phyloP scores from a whole-genome alignment of 495 filamentous ascomycete species.

The Daldinia vernicosa region DNA sequence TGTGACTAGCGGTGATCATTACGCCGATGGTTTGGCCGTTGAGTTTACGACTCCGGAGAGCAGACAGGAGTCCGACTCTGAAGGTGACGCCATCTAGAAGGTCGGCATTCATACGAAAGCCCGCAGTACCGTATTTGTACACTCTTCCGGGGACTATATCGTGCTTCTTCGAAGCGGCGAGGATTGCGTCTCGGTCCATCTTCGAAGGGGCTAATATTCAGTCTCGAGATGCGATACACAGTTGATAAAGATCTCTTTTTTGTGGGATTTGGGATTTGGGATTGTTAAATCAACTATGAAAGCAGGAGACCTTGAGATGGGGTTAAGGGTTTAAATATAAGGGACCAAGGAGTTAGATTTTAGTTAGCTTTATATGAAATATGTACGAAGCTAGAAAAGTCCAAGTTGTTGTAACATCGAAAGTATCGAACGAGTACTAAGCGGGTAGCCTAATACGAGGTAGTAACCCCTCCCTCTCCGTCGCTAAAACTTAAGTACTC shows the following conservation, averaged over 20 bases:
- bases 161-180: constrained; percentile 70
- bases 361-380: neutral
- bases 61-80: constrained; percentile 86
- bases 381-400: constrained; percentile 9
- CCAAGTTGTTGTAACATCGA: constrained; percentile 5
- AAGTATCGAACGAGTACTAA: constrained; percentile 5
- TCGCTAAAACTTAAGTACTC: constrained; percentile 6
- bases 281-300: neutral
- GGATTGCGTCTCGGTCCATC: constrained; percentile 55
- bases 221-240: constrained; percentile 3
- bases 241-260: neutral
- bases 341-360: neutral
- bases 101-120: constrained; percentile 69
- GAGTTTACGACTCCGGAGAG: constrained; percentile 88
- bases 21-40: constrained; percentile 92
- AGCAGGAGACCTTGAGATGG: neutral
- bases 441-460: neutral
- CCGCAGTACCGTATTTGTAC: constrained; percentile 95
- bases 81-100: constrained; percentile 90
- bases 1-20: constrained; percentile 99
- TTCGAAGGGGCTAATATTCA: constrained; percentile 2
- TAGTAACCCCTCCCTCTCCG: constrained; percentile 29
- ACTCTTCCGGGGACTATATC: constrained; percentile 73
- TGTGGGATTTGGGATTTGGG: neutral
- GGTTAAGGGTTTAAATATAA: neutral